phyloP scores from a whole-genome alignment of 2,329 filamentous ascomycete genomes.

The Aspergillus awamori region DNA sequence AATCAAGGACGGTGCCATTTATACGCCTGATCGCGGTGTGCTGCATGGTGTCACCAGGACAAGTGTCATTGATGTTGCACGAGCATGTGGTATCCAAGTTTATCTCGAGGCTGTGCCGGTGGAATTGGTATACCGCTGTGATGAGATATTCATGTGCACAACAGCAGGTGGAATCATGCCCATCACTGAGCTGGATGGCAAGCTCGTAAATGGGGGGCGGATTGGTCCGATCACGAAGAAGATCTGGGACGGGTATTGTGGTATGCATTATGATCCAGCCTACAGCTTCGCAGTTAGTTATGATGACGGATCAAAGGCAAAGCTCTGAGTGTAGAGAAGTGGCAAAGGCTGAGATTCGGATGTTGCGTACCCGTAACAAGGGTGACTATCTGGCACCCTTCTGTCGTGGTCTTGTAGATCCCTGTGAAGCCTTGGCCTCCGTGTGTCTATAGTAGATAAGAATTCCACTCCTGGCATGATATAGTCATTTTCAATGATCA shows the following conservation, averaged over 20 bases:
- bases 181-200: conserved; percentile 51
- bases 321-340: background rate
- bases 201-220: conserved; percentile 46
- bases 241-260: conserved; percentile 58
- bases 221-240: conserved; percentile 50
- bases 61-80: conserved; percentile 51
- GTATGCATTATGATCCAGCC: conserved; percentile 44
- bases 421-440: no score
- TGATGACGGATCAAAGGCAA: background rate
- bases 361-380: no score
- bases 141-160: conserved; percentile 58
- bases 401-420: no score
- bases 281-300: background rate
- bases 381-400: no score
- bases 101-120: conserved; percentile 40
- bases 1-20: conserved; percentile 49
- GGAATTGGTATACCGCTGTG: conserved; percentile 44
- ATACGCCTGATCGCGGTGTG: conserved; percentile 53
- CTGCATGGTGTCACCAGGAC: conserved; percentile 54
- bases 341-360: no score
- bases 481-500: no score
- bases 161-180: conserved; percentile 59
- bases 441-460: no score
- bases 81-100: background rate
- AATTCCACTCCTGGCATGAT: no score